Conservation (phyloP, 2,329 filamentous ascomycete species). For the Fusarium burgessii region DNA sequence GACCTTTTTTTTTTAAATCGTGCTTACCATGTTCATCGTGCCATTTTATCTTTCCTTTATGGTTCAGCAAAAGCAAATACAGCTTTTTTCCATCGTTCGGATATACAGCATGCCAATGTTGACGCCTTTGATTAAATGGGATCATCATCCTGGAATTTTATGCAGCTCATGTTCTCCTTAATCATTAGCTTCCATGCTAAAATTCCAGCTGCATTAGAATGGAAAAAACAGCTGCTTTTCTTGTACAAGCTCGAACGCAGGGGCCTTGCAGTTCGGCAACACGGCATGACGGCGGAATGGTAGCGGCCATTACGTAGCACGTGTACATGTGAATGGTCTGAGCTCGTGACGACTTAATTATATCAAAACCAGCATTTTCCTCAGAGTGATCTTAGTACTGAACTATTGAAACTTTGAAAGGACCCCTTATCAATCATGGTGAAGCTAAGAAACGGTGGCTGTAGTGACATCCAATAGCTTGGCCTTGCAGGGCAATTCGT, state of each 20-base stretch:
- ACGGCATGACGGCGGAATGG: not conserved
- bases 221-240: not conserved
- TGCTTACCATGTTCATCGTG: not conserved
- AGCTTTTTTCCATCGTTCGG: not conserved
- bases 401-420: not conserved
- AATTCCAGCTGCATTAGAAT: not conserved
- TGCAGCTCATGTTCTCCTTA: not conserved
- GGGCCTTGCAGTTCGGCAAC: not conserved
- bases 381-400: not conserved
- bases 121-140: not conserved
- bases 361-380: not conserved
- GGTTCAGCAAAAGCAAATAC: not conserved
- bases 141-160: not conserved
- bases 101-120: not conserved
- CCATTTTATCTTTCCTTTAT: not conserved
- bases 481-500: not conserved
- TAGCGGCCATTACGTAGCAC: not conserved
- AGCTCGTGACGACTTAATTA: not conserved
- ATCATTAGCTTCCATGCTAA: slow-evolving; percentile 4
- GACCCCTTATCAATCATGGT: not conserved
- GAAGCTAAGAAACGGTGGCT: not conserved
- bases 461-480: not conserved
- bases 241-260: slow-evolving; percentile 10
- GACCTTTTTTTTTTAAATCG: not conserved
- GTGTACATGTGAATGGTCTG: not conserved